Base-by-base conservation (phyloP, 257 asterid genomes). In the Solanum appendiculatum region DNA sequence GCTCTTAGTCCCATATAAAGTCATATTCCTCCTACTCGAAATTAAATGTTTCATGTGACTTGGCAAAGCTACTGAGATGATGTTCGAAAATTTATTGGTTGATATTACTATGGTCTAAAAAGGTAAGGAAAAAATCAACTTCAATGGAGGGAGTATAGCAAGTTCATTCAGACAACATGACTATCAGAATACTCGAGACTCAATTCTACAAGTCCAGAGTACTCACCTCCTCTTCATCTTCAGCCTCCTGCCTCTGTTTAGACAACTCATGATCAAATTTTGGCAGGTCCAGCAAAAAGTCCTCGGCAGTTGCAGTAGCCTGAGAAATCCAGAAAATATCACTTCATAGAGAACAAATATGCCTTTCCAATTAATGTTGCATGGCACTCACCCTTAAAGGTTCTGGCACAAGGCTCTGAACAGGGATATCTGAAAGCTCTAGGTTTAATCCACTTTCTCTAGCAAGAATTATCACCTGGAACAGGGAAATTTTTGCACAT, bases 381-480 rank as follows among this genome's bases (percentile, higher is more conserved):
- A 37, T 64, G 42, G 86, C 68, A 54, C 93, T 86, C 82, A 90
- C 99, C 96, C 92, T 96, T 86, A 97, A 86, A 84, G 92, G 95
- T 83, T 93, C 96, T 3, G 99, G 99, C 72, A 97, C 99, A 75
- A 96, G 91, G 90, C 93, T 97, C 92, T 93, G 93, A 69, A 97
- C 90, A 14, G 96, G 96, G 86, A 97, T 93, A 91, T 97, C 95
- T 23, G 98, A 91, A 85, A 95, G 90, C 90, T 97, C 99, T 88
- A 97, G 94, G 92, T 92, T 92, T 89, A 97, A 77, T 86, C 99
- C 98, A 60, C 93, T 91, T 89, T 97, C 99, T 89, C 99, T 91
- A 44, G 99, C 99, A 84, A 97, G 98, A 92, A 97, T 96, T 88
- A 95, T 96, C 87, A 97, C 99, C 99, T 97, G 95, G 82, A 86